Base-by-base conservation (phyloP, 1,139 yeast species). In the Pichia sp. region DNA sequence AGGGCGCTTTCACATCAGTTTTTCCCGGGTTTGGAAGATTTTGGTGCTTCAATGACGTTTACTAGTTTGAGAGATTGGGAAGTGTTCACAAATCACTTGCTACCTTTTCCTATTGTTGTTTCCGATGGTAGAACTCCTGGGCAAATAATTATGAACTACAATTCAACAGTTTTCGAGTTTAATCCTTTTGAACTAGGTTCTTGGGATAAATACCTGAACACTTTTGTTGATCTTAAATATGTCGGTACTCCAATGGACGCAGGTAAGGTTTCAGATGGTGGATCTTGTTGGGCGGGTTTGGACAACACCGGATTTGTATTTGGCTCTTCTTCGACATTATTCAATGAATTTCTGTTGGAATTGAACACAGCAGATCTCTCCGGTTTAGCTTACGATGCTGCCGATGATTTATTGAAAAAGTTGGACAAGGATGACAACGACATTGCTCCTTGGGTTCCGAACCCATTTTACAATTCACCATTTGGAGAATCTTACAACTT, bases 141-240 rank as follows among this genome's bases (percentile, higher is more conserved):
- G 36, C 64, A 81, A 6, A 48, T 53, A 8, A 69, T 81, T 45
- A 66, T 82, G 45, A 72, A 77, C 55, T 66, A 70, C 16, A 87
- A 84, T 60, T 79, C 92, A 8, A 82, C 95, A 1, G 72, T 83
- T 16, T 79, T 85, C 51, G 97, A 88, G 64, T 69, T 85, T 56
- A 84, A 76, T 51, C 90, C 97, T 2, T 85, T 67, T 55, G 96
- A 88, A 65, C 61, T 87, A 63, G 96, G 96, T 6, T 81, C 94
- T 33, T 87, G 95, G 94, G 96, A 88, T 60, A 84, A 87, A 36
- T 71, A 85, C 0, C 64, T 86, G 41, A 71, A 75, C 49, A 73
- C 82, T 28, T 87, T 88, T 65, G 70, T 81, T 28, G 80, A 81
- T 49, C 67, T 80, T 29, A 75, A 79, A 60, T 87, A 85, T 59